Conservation (phyloP, 805 yeast genomes). For the Lachancea fermentati region DNA sequence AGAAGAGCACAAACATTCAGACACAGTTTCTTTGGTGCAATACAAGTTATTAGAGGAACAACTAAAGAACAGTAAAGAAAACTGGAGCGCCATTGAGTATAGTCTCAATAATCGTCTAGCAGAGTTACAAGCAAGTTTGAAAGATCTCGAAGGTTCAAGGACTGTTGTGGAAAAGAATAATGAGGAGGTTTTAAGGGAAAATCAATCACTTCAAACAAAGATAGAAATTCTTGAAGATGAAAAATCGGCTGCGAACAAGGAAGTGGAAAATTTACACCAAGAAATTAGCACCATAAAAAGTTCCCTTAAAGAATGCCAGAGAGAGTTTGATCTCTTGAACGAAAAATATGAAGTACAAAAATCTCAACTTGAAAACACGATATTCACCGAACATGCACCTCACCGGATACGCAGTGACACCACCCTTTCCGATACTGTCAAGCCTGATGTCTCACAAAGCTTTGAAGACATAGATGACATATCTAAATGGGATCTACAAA, state of each 20-base stretch:
- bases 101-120: conserved; percentile 38
- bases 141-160: neutral
- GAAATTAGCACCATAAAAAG: conserved; percentile 22
- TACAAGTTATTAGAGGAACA: conserved; percentile 61
- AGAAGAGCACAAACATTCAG: conserved; percentile 32
- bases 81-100: conserved; percentile 78
- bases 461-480: conserved; percentile 3
- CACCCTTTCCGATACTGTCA: neutral
- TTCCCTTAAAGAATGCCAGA: conserved; percentile 18
- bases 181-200: conserved; percentile 9
- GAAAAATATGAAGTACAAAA: conserved; percentile 26
- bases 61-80: conserved; percentile 68
- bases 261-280: conserved; percentile 22
- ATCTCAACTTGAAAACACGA: conserved; percentile 14
- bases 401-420: neutral
- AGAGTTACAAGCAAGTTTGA: conserved; percentile 1
- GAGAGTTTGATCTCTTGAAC: conserved; percentile 26
- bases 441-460: neutral
- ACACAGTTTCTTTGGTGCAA: conserved; percentile 39
- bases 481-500: conserved; percentile 6
- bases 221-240: conserved; percentile 13
- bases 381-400: neutral
- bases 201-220: conserved; percentile 12
- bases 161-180: conserved; percentile 5
- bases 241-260: conserved; percentile 26